Base-by-base conservation (phyloP, 768 basidiomycete species). In the Tubosaeta sp. region DNA sequence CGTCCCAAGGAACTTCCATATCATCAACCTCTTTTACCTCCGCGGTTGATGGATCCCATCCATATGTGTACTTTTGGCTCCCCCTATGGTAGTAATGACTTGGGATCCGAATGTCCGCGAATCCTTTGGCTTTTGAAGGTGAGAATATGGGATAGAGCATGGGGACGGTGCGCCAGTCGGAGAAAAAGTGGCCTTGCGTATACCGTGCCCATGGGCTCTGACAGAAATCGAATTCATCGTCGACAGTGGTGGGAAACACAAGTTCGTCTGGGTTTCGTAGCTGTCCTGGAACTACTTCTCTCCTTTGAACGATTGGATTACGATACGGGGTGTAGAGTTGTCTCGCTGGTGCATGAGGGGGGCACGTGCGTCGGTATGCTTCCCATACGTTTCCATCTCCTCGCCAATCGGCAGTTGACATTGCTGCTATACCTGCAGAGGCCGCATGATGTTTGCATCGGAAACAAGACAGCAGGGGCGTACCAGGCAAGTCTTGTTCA, bases 1-100 rank as follows among this genome's bases (percentile, higher is more conserved):
- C 71, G 49, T 90, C 86, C 95, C 95, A 99, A 1, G 88, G 81
- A 10, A 82, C 67, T 61, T 97, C 94, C 84, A 91, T 87, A 49
- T 83, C 75, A 57, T 97, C 95, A 3, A 87, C 78, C 8, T 83
- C 83, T 58, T 86, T 83, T 54, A 87, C 72, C 52, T 86, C 79
- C 57, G 83, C 71, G 53, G 87, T 84, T n/a, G 85, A 75, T 0
- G 84, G 72, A 62, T 96, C 91, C 87, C 90, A 96, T 0, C 84
- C 94, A 54, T 95, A 97, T 2, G 94, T 93, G 60, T 95, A 94
- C 49, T 82, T 69, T 44, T 78, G 72, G 14, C 86, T 90, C 48
- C 84, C 84, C 8, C 85, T 87, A 60, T 91, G 91, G 67, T 99
- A 97, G 65, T 99, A 98, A 67, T 97, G 94, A 54, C 90, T 94